These are phyloP conservation scores for Emericellopsis terricola DNA, from an alignment of 495 filamentous ascomycete genomes.

Conservation along the genomic window DNA sequence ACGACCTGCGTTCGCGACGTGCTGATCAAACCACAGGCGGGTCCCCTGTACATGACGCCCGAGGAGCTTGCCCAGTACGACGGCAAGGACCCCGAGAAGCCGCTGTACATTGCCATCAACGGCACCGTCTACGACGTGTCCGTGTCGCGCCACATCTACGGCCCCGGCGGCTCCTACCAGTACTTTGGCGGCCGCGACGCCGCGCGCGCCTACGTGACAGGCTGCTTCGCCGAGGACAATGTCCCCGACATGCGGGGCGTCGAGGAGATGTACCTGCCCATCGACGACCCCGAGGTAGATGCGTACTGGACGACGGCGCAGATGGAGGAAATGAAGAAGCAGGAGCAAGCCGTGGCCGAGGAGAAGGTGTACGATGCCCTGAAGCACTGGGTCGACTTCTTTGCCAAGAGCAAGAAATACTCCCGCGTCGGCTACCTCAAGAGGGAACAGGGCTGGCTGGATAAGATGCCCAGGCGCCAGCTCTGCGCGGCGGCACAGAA, in stretches of 20 bases:
- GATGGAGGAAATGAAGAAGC: conserved; percentile 33
- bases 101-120: conserved; percentile 87
- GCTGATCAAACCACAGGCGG: conserved; percentile 10
- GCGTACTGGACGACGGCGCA: conserved; percentile 28
- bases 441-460: conserved; percentile 25
- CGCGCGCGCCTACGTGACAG: conserved; percentile 84
- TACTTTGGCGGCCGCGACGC: conserved; percentile 83
- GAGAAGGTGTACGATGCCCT: conserved; percentile 37
- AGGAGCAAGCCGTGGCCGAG: conserved; percentile 31
- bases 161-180: conserved; percentile 73
- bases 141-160: conserved; percentile 56
- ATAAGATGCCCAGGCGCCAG: conserved; percentile 18
- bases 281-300: conserved; percentile 43
- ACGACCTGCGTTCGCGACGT: too few relatives aligned
- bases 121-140: conserved; percentile 89
- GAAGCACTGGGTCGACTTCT: conserved; percentile 57
- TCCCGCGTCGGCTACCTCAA: conserved; percentile 50
- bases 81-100: conserved; percentile 53
- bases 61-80: conserved; percentile 55
- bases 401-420: conserved; percentile 59
- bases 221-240: conserved; percentile 76
- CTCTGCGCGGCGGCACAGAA: conserved; percentile 28
- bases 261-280: conserved; percentile 74
- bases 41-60: conserved; percentile 45
- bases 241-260: conserved; percentile 69